Evolutionary conservation across 1,139 yeast genomes (phyloP).

Genomic region (Scheffersomyces parashehatae): DNA sequence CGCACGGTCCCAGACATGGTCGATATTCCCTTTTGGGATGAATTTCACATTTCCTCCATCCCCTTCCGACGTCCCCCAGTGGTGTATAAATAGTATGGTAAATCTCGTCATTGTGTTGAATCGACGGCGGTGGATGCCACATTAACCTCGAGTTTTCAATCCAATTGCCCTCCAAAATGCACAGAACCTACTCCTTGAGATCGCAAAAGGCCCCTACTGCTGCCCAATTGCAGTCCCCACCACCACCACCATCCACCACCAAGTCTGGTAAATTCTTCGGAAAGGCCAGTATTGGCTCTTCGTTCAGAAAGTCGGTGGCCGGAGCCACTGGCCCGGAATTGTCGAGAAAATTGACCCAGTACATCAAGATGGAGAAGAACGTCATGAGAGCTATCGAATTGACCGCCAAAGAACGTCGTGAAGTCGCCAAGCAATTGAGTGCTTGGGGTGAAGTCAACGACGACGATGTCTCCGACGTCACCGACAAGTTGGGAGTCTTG

Average conservation of each 20-base stretch:
- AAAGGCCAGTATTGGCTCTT: constrained; percentile 77
- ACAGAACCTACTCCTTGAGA: constrained; percentile 97
- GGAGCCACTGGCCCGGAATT: constrained; percentile 95
- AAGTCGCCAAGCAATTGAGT: constrained; percentile 93
- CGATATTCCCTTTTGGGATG: too few species aligned
- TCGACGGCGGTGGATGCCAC: too few species aligned
- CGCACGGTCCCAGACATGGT: too few species aligned
- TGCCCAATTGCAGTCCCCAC: constrained; percentile 88
- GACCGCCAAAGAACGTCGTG: constrained; percentile 93
- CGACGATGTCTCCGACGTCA: constrained; percentile 94
- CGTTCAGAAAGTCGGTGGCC: constrained; percentile 84
- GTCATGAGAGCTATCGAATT: constrained; percentile 92
- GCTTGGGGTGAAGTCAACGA: constrained; percentile 98
- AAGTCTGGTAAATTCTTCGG: constrained; percentile 89
- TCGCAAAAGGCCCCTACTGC: constrained; percentile 96
- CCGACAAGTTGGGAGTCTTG: constrained; percentile 95
- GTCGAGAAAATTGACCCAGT: constrained; percentile 83
- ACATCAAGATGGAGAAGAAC: constrained; percentile 95
- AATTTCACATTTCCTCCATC: too few species aligned
- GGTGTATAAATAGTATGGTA: too few species aligned
- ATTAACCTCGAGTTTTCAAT: too few species aligned
- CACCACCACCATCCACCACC: constrained; percentile 91
- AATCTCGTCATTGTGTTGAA: too few species aligned
- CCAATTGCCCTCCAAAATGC: constrained; percentile 53
- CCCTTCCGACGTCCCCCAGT: too few species aligned